Base-by-base conservation (phyloP, 2,329 filamentous ascomycete genomes). In the Arthrobotrys megalospora region DNA sequence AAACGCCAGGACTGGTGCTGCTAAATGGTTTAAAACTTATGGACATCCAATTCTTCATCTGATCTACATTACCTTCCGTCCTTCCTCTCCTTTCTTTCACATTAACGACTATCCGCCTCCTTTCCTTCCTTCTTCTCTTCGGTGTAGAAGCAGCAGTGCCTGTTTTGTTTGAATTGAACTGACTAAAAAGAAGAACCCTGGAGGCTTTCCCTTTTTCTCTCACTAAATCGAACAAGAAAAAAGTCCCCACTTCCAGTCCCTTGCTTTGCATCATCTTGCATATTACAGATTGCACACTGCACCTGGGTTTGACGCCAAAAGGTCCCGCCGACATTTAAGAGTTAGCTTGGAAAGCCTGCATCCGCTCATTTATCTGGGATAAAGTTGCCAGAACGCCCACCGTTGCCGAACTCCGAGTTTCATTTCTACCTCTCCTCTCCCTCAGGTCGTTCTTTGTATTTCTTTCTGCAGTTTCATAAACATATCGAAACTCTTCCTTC, bases 61-160 rank as follows among this genome's bases (percentile, higher is more conserved):
- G 73, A 77, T 77, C 73, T 71, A 70, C 73, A 77, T 77, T 77
- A 71, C 73, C 60, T 71, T 77, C 65, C 72, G 21, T 77, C 66
- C 53, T 53, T 41, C 48, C 62, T 50, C 48, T 48, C 69, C 50
- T 75, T 75, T 66, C 38, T n/a, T 58, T 73, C 60, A 66, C 60
- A 64, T 66, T 75, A 36, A 67, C 62, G 62, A 71, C 41, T 43
- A 52, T 60, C 53, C 55, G 8, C 36, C 63, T 64, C 62, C 73
- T 64, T 77, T 67, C 73, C 16, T 68, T 71, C 65, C 67, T 76
- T 64, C 65, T 69, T 76, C 64, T 50, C 47, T 38, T 36, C 50
- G 14, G 64, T 45, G 53, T 64, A 21, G 45, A 69, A 28, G 24
- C 24, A 28, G 48, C 60, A 50, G 48, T 66, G 24, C 63, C 52